These are phyloP conservation scores for Sambucus nigra DNA, from an alignment of 129 eudicot species.

Conservation along the genomic window DNA sequence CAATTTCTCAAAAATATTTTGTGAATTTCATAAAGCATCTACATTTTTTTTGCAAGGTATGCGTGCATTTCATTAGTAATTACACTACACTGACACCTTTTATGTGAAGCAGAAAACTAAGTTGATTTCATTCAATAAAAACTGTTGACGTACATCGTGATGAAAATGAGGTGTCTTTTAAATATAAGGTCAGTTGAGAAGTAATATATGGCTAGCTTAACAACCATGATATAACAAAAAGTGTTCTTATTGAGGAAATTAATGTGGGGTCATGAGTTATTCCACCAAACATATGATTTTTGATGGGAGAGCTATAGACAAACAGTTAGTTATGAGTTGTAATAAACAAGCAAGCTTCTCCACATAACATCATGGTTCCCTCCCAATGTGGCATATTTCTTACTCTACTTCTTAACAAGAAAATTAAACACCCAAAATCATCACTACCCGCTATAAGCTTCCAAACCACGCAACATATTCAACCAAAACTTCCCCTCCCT, in stretches of 20 bases:
- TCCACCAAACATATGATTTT: background rate
- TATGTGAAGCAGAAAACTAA: no score
- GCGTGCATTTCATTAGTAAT: no score
- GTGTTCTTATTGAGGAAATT: background rate
- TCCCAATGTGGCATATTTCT: background rate
- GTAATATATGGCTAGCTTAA: background rate
- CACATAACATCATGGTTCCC: constrained; percentile 18
- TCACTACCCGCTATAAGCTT: background rate
- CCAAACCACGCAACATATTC: background rate
- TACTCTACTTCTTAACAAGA: background rate
- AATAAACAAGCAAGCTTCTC: constrained; percentile 42
- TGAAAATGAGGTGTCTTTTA: background rate
- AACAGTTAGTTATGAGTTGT: constrained; percentile 47
- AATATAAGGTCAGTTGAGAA: background rate
- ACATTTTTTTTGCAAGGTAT: no score
- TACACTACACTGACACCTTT: no score
- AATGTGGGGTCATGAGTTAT: background rate
- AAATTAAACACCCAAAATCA: background rate
- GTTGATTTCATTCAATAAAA: no score
- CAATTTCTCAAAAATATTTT: no score
- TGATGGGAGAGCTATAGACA: background rate
- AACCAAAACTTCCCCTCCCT: no score
- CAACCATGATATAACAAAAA: background rate
- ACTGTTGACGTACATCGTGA: no score
- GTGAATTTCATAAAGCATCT: no score